phyloP scores from a whole-genome alignment of 1,139 yeast genomes.

The Keqinozyma sinolaborantium region DNA sequence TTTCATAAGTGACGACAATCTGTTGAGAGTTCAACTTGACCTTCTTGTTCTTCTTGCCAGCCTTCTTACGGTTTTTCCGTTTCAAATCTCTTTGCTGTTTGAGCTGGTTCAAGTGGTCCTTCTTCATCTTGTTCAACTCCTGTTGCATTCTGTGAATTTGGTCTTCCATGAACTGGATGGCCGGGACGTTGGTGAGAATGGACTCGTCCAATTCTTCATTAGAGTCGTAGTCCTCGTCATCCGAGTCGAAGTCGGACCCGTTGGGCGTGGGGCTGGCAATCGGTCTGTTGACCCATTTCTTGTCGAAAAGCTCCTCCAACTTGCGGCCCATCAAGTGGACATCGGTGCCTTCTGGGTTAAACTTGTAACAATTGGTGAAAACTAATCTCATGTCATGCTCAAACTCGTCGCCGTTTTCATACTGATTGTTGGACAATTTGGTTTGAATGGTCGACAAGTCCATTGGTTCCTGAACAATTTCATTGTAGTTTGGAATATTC shows the following conservation, averaged over 20 bases:
- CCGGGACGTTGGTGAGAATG: constrained; percentile 71
- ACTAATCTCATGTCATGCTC: constrained; percentile 79
- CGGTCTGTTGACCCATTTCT: constrained; percentile 91
- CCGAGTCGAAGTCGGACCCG: constrained; percentile 28
- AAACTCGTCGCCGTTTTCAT: constrained; percentile 85
- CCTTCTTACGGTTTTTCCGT: constrained; percentile 39
- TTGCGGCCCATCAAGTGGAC: constrained; percentile 95
- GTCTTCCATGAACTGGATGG: constrained; percentile 83
- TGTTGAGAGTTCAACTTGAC: constrained; percentile 10
- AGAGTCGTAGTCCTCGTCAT: constrained; percentile 45
- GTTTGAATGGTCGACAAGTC: constrained; percentile 83
- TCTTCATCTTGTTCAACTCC: constrained; percentile 79
- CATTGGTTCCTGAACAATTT: constrained; percentile 89
- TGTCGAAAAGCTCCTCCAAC: constrained; percentile 79
- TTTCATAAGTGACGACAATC: constrained; percentile 73
- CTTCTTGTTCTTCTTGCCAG: constrained; percentile 8
- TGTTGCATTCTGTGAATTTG: constrained; percentile 83
- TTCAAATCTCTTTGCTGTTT: constrained; percentile 41
- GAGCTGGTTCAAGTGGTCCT: constrained; percentile 59
- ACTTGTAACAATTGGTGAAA: constrained; percentile 82
- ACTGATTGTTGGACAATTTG: constrained; percentile 80
- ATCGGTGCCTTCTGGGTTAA: constrained; percentile 94
- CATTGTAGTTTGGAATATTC: constrained; percentile 85
- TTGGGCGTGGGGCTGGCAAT: constrained; percentile 56
- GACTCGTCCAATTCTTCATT: constrained; percentile 65